phyloP scores from a whole-genome alignment of 805 yeast species.

The Priceomyces fermenticarens region DNA sequence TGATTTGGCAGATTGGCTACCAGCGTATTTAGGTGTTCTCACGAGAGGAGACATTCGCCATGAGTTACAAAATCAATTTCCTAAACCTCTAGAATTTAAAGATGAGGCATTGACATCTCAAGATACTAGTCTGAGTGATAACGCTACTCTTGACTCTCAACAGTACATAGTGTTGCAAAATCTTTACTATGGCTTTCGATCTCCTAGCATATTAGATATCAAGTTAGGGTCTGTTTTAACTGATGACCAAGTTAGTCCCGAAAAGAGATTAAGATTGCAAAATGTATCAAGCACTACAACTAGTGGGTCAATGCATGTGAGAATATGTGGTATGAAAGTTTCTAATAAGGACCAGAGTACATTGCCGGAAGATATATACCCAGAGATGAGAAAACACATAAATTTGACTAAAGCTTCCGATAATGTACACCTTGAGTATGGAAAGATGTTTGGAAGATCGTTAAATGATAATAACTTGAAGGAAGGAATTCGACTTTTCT shows the following conservation, averaged over 20 bases:
- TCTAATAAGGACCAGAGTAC: conserved; percentile 16
- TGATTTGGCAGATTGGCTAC: conserved; percentile 54
- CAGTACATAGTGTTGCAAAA: conserved; percentile 70
- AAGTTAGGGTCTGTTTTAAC: conserved; percentile 73
- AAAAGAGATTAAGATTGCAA: conserved; percentile 58
- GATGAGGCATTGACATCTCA: neutral
- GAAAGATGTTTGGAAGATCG: conserved; percentile 70
- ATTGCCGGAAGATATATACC: conserved; percentile 11
- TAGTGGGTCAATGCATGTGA: conserved; percentile 68
- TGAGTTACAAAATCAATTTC: neutral
- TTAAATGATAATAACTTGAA: conserved; percentile 43
- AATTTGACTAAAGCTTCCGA: conserved; percentile 12
- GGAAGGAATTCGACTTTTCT: conserved; percentile 48
- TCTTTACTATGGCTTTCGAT: conserved; percentile 52
- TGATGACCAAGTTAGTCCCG: conserved; percentile 55
- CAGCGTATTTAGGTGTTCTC: conserved; percentile 60
- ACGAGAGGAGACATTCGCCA: conserved; percentile 33
- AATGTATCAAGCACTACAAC: conserved; percentile 72
- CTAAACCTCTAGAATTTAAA: conserved; percentile 2
- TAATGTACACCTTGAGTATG: conserved; percentile 41
- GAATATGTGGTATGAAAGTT: conserved; percentile 88
- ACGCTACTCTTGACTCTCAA: conserved; percentile 4
- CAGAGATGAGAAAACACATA: conserved; percentile 16
- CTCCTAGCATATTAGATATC: conserved; percentile 78
- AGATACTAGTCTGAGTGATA: neutral